Base-by-base conservation (phyloP, 2,329 filamentous ascomycete genomes). In the Chaetomiaceae sp. region DNA sequence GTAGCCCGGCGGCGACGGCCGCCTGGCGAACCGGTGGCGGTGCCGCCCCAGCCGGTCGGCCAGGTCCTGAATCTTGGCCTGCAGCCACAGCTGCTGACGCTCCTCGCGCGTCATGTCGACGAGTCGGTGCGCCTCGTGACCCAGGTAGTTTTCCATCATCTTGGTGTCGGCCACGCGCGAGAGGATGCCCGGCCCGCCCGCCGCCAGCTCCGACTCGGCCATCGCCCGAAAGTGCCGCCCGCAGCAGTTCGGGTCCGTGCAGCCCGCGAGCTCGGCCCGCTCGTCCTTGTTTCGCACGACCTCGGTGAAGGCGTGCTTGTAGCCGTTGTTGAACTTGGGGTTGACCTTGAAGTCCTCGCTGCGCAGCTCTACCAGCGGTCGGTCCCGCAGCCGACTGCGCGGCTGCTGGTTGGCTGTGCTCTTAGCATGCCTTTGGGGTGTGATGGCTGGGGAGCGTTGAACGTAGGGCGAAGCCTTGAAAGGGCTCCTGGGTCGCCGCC, bases 271-370 rank as follows among this genome's bases (percentile, higher is more conserved):
- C 50, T 79, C 83, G 40, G 81, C 78, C 29, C 88, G 81, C 33
- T 84, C 79, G 9, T 79, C 76, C 53, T 75, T 83, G 45, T 77
- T 78, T 42, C 89, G 82, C 12, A 94, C 76, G 1, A 89, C 83
- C 48, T 91, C 84, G 1, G 75, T 71, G 60, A 81, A 95, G 10
- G 88, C 87, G 63, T 79, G 88, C 44, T 81, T 76, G 35, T 81
- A 70, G 2, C 86, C 86, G 34, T 84, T 75, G 53, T 90, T 91
- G 55, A 72, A 75, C 4, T 70, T 68, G 0, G 87, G 83, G 53
- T 95, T 95, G 56, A 93, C 72, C 61, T 84, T 91, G 71, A 95
- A 96, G 64, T 95, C 84, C 11, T 79, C 76, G 1, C 84, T 68
- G 12, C 68, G 68, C 11, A 95, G 73, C 27, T 75, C 68, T 0